A percentile compares a stretch with the other conserved stretches of the same genome.
phyloP scores from a whole-genome alignment of 495 filamentous ascomycete genomes.

The Xylaria acuta region DNA sequence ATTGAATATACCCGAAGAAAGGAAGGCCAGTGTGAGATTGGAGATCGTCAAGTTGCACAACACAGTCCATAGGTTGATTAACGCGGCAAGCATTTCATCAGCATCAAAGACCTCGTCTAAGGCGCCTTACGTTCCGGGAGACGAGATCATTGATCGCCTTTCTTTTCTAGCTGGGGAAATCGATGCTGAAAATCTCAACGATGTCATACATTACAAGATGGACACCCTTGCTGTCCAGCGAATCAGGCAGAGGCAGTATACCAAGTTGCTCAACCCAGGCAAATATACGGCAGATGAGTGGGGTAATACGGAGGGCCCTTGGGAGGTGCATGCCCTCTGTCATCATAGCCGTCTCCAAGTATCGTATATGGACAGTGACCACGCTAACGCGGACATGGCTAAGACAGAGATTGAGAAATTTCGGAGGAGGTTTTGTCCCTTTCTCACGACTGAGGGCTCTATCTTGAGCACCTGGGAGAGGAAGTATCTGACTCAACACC shows the following conservation, averaged over 20 bases:
- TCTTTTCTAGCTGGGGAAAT: background rate
- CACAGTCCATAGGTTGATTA: background rate
- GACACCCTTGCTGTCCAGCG: constrained; percentile 7
- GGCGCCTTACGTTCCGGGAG: background rate
- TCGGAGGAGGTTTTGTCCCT: no score
- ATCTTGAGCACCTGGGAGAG: no score
- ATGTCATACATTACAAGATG: no score
- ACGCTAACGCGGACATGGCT: no score
- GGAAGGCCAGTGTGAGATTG: no score
- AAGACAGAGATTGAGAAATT: no score
- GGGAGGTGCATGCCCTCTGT: constrained; percentile 34
- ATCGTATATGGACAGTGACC: no score
- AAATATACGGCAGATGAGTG: no score
- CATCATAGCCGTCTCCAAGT: constrained; percentile 33
- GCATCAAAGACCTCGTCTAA: background rate
- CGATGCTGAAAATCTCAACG: background rate
- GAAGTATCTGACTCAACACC: no score
- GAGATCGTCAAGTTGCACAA: no score
- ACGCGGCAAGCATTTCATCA: background rate
- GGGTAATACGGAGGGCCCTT: constrained; percentile 30
- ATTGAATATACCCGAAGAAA: no score
- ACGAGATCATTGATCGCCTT: constrained; percentile 5
- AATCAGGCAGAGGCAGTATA: background rate
- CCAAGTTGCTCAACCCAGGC: constrained; percentile 1
- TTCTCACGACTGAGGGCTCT: no score